Percentiles rank a stretch among this genome's conserved stretches.
Conservation (phyloP, 257 asterid genomes). For the Pogostemon cablin region DNA sequence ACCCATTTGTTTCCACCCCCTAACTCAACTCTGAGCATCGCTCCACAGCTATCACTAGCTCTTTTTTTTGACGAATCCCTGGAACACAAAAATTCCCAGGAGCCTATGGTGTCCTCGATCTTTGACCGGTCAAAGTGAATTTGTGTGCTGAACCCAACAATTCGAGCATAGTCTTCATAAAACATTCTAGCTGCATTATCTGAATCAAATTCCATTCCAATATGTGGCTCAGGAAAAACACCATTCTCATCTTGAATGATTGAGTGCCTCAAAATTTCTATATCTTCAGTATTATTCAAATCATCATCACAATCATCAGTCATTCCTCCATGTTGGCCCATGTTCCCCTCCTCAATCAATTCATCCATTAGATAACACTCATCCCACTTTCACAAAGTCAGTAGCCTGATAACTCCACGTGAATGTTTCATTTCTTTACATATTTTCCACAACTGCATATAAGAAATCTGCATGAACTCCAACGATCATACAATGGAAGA, state of each 20-base stretch:
- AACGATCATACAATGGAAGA: constrained; percentile 20
- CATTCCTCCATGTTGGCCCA: constrained; percentile 52
- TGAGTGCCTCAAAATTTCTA: constrained; percentile 44
- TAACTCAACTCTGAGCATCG: constrained; percentile 69
- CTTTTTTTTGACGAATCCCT: constrained; percentile 54
- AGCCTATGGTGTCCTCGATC: constrained; percentile 39
- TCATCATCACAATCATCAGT: constrained; percentile 57
- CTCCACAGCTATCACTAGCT: constrained; percentile 62
- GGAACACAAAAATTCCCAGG: constrained; percentile 57
- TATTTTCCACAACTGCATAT: constrained; percentile 26
- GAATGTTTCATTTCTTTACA: constrained; percentile 23
- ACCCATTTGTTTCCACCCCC: constrained; percentile 61
- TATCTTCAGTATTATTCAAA: constrained; percentile 47
- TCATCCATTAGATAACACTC: constrained; percentile 48
- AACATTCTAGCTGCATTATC: constrained; percentile 61
- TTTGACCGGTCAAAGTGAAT: constrained; percentile 44
- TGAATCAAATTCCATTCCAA: constrained; percentile 78
- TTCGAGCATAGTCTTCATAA: constrained; percentile 69
- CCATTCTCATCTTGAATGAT: constrained; percentile 43
- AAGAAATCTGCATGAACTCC: constrained; percentile 39
- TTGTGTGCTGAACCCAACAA: constrained; percentile 57
- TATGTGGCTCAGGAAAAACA: constrained; percentile 50
- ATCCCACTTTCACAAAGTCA: constrained; percentile 30
- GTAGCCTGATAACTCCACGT: constrained; percentile 24
- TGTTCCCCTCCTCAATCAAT: constrained; percentile 47